These are phyloP conservation scores for Diaporthe citrichinensis DNA, from an alignment of 2,329 filamentous ascomycete genomes.

Conservation along the genomic window DNA sequence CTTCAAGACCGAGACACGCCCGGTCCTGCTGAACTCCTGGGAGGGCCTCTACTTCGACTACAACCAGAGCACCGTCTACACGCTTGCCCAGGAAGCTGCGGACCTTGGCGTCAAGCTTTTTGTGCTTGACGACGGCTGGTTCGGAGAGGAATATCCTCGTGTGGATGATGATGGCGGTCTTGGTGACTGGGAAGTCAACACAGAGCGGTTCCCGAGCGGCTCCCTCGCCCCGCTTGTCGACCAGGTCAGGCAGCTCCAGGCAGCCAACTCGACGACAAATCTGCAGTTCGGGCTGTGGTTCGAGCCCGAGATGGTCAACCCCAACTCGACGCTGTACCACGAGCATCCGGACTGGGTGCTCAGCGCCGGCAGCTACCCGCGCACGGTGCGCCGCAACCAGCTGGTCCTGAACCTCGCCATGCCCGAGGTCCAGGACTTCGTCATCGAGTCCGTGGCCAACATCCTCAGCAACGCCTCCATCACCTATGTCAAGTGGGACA, in stretches of 20 bases:
- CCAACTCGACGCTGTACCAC: slow-evolving; percentile 71
- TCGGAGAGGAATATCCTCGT: slow-evolving; percentile 73
- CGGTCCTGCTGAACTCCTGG: slow-evolving; percentile 75
- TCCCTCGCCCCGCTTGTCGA: slow-evolving; percentile 63
- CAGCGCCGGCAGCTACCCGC: slow-evolving; percentile 68
- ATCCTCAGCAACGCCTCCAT: slow-evolving; percentile 69
- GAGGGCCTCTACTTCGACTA: slow-evolving; percentile 73
- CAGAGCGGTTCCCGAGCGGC: slow-evolving; percentile 70
- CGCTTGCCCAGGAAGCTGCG: slow-evolving; percentile 69
- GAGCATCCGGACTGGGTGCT: slow-evolving; percentile 76
- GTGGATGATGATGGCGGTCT: slow-evolving; percentile 70
- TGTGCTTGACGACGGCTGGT: slow-evolving; percentile 78
- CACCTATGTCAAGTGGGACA: slow-evolving; percentile 77
- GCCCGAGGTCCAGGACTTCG: slow-evolving; percentile 73
- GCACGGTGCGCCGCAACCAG: slow-evolving; percentile 69
- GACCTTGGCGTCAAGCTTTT: slow-evolving; percentile 73
- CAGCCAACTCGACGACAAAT: slow-evolving; percentile 60
- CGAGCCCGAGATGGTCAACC: slow-evolving; percentile 78
- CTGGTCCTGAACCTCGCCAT: slow-evolving; percentile 74
- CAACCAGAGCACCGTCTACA: slow-evolving; percentile 68
- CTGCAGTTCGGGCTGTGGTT: slow-evolving; percentile 77
- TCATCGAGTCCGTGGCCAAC: slow-evolving; percentile 68
- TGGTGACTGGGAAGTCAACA: slow-evolving; percentile 75
- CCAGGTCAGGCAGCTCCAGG: slow-evolving; percentile 63
- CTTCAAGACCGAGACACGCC: slow-evolving; percentile 65